Conservation (phyloP, 805 yeast genomes). For the Candida easanensis region DNA sequence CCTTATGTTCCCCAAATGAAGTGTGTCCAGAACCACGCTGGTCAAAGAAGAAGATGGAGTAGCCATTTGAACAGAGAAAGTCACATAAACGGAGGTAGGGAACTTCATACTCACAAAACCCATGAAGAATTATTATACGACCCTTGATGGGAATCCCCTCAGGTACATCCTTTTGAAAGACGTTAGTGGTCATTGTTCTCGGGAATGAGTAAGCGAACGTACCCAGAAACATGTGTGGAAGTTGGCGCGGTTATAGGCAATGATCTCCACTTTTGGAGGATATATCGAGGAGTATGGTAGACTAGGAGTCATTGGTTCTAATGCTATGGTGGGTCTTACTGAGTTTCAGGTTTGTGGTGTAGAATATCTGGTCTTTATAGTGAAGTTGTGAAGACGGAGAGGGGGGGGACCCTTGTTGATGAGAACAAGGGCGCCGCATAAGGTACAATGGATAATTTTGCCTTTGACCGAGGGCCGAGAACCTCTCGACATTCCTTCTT, state of each 20-base stretch:
- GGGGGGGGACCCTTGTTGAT: too few species aligned
- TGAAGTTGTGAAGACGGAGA: too few species aligned
- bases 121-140: slow-evolving; percentile 62
- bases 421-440: too few species aligned
- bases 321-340: too few species aligned
- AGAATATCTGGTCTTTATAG: too few species aligned
- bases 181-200: neutral
- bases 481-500: too few species aligned
- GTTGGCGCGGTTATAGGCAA: slow-evolving; percentile 37
- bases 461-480: too few species aligned
- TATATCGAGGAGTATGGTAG: slow-evolving; percentile 12
- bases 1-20: slow-evolving; percentile 48
- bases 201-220: neutral
- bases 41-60: slow-evolving; percentile 65
- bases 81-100: slow-evolving; percentile 54
- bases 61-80: slow-evolving; percentile 48
- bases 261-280: slow-evolving; percentile 7
- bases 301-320: too few species aligned
- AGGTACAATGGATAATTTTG: too few species aligned
- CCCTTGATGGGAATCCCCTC: slow-evolving; percentile 41
- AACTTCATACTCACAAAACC: slow-evolving; percentile 58
- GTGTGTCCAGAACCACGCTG: slow-evolving; percentile 78
- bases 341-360: too few species aligned
- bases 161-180: slow-evolving; percentile 30
- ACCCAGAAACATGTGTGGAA: slow-evolving; percentile 36